Evolutionary conservation across 1,139 yeast species (phyloP), one percentile per base, ranked within the genome.

Genomic region (Pichia sp.): DNA sequence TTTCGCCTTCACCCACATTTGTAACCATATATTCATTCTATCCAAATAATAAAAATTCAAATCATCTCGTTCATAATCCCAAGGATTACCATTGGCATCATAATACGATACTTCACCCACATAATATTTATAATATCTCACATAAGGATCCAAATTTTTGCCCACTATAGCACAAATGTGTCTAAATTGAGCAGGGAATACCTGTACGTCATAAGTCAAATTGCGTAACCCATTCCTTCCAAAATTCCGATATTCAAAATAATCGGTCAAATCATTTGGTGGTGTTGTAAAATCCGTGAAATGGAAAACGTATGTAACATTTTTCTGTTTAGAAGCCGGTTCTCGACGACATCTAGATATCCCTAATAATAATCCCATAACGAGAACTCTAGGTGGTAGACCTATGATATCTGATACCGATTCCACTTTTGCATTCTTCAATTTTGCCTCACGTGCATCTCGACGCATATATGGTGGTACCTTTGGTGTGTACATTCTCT

Each of bases 171-270:
- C 13, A 13, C 27, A 12, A 33, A 34, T 9, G 11, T 8, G 4
- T 13, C 27, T 22, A 38, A 42, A 24, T 33, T 41, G 21, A 6
- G 26, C 27, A 1, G 37, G 41, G 15, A 41, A 48, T n/a, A 46
- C 24, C 5, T 27, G 30, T 12, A 48, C 29, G 28, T 48, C 49
- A 18, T 37, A 34, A 5, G 28, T 28, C 18, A n/a, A 30, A n/a
- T 20, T 11, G 5, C 17, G 17, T 6, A 39, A 22, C 14, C 29
- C 22, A 18, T 30, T 16, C 10, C 16, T 26, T 15, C 22, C 15
- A 24, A 36, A 33, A n/a, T 39, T 21, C n/a, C 33, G 9, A 9
- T 28, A 27, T n/a, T 27, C 26, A 15, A 36, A 36, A 19, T 25
- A 39, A 5, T 14, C 20, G 6, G 13, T 10, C 6, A 17, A 8